phyloP scores from a whole-genome alignment of 2,329 filamentous ascomycete species.

The Aspergillus unguis region DNA sequence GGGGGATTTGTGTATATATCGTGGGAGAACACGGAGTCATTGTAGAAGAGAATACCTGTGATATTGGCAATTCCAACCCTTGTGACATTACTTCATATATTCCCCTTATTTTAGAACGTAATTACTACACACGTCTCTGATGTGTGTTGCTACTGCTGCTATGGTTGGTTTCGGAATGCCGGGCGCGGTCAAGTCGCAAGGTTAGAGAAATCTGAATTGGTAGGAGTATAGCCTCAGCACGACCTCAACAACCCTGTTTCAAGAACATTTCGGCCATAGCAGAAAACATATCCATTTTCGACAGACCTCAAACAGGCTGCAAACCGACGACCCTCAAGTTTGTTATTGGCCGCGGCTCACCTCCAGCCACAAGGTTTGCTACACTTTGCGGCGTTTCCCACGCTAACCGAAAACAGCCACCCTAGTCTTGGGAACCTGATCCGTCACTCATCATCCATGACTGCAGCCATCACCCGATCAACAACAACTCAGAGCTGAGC shows the following conservation, averaged over 20 bases:
- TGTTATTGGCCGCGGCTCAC: slow-evolving; percentile 2
- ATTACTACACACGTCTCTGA: not conserved
- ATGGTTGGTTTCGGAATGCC: not conserved
- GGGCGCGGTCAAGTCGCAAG: not conserved
- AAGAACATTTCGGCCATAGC: not conserved
- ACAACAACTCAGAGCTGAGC: slow-evolving; percentile 25
- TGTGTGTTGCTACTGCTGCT: not conserved
- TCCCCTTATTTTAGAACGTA: not conserved
- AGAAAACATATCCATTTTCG: not conserved
- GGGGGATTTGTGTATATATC: slow-evolving; percentile 42
- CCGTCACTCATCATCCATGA: slow-evolving; percentile 32
- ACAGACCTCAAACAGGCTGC: not conserved
- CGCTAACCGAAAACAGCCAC: slow-evolving; percentile 44
- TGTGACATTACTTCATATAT: slow-evolving; percentile 1
- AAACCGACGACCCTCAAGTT: not conserved
- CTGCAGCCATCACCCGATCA: slow-evolving; percentile 32
- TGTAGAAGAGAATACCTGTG: slow-evolving; percentile 26
- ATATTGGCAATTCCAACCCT: slow-evolving; percentile 5
- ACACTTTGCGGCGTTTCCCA: slow-evolving; percentile 19
- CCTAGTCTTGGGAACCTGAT: slow-evolving; percentile 37
- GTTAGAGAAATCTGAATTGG: not conserved
- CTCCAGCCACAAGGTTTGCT: slow-evolving; percentile 23
- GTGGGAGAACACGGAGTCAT: slow-evolving; percentile 29
- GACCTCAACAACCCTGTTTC: not conserved
- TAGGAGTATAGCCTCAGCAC: not conserved